Base-by-base conservation (phyloP, 371 early-diverging fungal genomes). In the Smittium culicis region DNA sequence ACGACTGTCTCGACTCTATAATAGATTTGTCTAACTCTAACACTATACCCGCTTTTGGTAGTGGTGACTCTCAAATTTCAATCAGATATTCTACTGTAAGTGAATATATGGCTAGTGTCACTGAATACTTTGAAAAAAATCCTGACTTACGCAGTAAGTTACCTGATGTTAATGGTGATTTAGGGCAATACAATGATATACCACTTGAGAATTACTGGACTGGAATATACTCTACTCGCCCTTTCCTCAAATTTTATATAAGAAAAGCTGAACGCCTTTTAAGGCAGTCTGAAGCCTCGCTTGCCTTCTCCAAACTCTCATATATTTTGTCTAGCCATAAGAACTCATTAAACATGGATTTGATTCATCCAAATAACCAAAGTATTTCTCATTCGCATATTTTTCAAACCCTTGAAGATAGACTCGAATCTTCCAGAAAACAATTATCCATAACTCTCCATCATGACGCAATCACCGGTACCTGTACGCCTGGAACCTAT, bases 151-250 rank as follows among this genome's bases (percentile, higher is more conserved):
- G 17, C 0, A 24, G 24, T 29, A 58, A 57, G n/a, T 54, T 67
- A 31, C 66, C 57, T 2, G 17, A 60, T 61, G 30, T 61, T n/a
- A 1, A 25, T 8, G 76, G 77, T 35, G 76, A 76, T 54, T 68
- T 76, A 33, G 72, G 68, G 17, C 76, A 72, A 33, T 76, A 76
- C 66, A 74, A 76, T 67, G 76, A 76, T 68, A 72, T 68, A 61
- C 70, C 72, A 30, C 68, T 69, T 32, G 76, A 76, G 71, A 74
- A 76, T 70, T 76, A 76, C 63, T 76, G 76, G 76, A 71, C 69
- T 64, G 76, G 76, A 33, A 67, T 76, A 34, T 69, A 71, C 33
- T 70, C 65, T 2, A 59, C 76, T 17, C 73, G 76, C 1, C 71
- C 77, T 35, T 54, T 59, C 8, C 74, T 76, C 33, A 76, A 76